Evolutionary conservation across 2,329 filamentous ascomycete species (phyloP).

Genomic region (Neonectria punicea): DNA sequence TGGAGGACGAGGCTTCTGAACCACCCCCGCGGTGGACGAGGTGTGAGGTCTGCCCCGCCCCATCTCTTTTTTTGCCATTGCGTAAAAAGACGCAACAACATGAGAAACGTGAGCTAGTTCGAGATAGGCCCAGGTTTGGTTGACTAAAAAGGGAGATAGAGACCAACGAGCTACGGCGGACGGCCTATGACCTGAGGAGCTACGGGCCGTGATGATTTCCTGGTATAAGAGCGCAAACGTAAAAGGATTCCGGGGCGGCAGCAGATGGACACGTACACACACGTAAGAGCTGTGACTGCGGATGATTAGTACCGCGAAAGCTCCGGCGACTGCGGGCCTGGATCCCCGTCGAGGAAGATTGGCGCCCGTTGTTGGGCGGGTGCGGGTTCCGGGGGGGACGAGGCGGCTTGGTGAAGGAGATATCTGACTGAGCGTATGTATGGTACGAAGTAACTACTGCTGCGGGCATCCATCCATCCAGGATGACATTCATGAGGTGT

Average conservation of each 20-base stretch:
- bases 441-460: too few relatives aligned
- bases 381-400: constrained; percentile 25
- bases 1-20: not conserved
- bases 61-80: constrained; percentile 28
- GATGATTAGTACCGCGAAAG: constrained; percentile 12
- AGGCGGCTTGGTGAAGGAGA: constrained; percentile 4
- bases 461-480: constrained; percentile 3
- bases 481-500: not conserved
- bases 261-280: constrained; percentile 15
- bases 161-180: not conserved
- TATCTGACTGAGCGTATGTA: not conserved
- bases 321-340: constrained; percentile 1
- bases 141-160: constrained; percentile 14
- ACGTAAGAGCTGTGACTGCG: constrained; percentile 23
- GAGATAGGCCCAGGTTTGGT: constrained; percentile 13
- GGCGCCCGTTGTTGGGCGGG: not conserved
- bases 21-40: constrained; percentile 24
- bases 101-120: constrained; percentile 28
- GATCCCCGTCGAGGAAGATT: not conserved
- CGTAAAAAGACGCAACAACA: constrained; percentile 47
- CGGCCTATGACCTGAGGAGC: constrained; percentile 5
- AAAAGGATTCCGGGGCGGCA: constrained; percentile 18
- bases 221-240: constrained; percentile 20
- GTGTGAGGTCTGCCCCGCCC: constrained; percentile 32
- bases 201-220: constrained; percentile 3